Evolutionary conservation across 2,329 filamentous ascomycete species (phyloP).

Genomic region (Colletotrichum noveboracense): DNA sequence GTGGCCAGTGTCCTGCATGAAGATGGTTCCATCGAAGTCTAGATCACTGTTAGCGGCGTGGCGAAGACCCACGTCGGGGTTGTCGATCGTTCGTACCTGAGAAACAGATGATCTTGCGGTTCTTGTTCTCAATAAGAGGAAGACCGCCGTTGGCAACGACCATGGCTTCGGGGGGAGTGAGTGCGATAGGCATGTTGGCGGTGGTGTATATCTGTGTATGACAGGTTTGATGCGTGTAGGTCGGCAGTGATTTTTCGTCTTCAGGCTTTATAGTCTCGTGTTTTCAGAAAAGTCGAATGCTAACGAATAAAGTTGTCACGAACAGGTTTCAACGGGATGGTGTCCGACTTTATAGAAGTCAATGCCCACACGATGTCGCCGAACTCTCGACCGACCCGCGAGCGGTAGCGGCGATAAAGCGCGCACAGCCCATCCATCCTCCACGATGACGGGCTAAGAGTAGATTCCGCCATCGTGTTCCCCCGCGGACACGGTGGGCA

Average conservation of each 20-base stretch:
- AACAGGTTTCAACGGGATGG: slow-evolving; percentile 8
- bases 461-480: not conserved
- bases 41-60: slow-evolving; percentile 18
- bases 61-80: not conserved
- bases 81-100: slow-evolving; percentile 46
- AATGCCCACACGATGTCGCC: slow-evolving; percentile 10
- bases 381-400: slow-evolving; percentile 9
- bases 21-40: slow-evolving; percentile 77
- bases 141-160: slow-evolving; percentile 22
- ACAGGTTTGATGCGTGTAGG: not conserved
- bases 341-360: slow-evolving; percentile 17
- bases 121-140: slow-evolving; percentile 38
- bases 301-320: slow-evolving; percentile 2
- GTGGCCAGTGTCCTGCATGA: slow-evolving; percentile 74
- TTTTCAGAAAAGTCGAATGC: not conserved
- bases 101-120: slow-evolving; percentile 64
- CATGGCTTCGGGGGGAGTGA: slow-evolving; percentile 38
- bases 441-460: slow-evolving; percentile 11
- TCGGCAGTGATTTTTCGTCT: no score
- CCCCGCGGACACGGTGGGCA: slow-evolving; percentile 1
- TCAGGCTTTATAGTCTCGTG: not conserved
- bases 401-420: slow-evolving; percentile 6
- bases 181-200: slow-evolving; percentile 43
- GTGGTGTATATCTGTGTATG: not conserved
- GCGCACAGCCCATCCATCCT: not conserved